Evolutionary conservation across 495 filamentous ascomycete genomes (phyloP), one percentile per base, ranked within the genome.

Genomic region (Trichoderma orchidacearum): DNA sequence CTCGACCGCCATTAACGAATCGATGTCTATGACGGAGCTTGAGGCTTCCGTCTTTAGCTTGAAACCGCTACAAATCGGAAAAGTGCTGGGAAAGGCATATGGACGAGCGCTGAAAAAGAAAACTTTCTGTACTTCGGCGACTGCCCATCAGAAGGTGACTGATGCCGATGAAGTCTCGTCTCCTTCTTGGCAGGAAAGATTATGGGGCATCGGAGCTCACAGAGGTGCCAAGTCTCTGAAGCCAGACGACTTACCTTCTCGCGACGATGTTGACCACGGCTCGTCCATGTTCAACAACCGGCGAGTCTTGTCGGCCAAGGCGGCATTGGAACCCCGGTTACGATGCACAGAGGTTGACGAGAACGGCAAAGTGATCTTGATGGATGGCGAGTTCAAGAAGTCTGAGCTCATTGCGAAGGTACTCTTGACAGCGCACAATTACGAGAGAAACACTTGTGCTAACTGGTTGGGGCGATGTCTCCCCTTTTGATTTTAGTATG

Each of bases 301-400:
- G 53, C 76, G 88, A 31, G 75, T 76, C 23, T 68, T 90, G 53
- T 76, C 80, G 21, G 78, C 80, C 5, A 92, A 88, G 68, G 81
- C 86, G 1, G 80, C 84, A 8, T 85, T 90, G 59, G 90, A 95
- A 68, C 77, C 88, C 32, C 81, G 85, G 59, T 70, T 98, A 61
- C 79, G 93, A 56, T 98, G 93, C 64, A 98, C 93, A 1, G 93
- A 98, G 69, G 87, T 97, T 61, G 90, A 96, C 62, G 84, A 85
- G 61, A 85, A 87, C 63, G 93, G 93, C n/a, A 84, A 95, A 57
- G 89, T 96, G 34, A 93, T 89, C n/a, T 77, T 96, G 51, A 85
- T 95, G 9, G 93, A 90, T 69, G 91, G 91, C 53, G 93, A 98
- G 68, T 95, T 96, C 69, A 92, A 91, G 70, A 98, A 97, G 76